Evolutionary conservation across 2,329 filamentous ascomycete genomes (phyloP).

Genomic region (Penicillium sp.): DNA sequence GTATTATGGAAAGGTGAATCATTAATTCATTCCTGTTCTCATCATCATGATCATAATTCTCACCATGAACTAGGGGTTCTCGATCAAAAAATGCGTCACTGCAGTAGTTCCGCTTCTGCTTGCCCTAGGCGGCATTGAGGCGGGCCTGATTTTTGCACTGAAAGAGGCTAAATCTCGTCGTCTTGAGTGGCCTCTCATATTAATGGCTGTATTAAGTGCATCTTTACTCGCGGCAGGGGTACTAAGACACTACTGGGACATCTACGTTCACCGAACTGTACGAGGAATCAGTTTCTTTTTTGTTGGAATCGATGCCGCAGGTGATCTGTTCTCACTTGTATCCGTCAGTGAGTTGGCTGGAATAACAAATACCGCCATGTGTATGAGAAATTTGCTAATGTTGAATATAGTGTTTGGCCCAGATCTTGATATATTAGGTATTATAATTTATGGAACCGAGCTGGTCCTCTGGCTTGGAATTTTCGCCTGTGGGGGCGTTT

Average conservation of each 20-base stretch:
- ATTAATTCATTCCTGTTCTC: not conserved
- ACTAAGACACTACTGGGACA: constrained; percentile 70
- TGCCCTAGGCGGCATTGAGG: constrained; percentile 64
- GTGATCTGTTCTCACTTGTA: constrained; percentile 69
- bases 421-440: constrained; percentile 60
- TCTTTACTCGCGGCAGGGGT: constrained; percentile 68
- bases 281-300: constrained; percentile 74
- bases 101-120: constrained; percentile 57
- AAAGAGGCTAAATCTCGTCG: constrained; percentile 50
- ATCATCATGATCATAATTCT: not conserved
- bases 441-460: constrained; percentile 70
- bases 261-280: constrained; percentile 68
- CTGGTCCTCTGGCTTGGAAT: constrained; percentile 69
- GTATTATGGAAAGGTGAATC: constrained; percentile 52
- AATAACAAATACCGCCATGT: too few species aligned
- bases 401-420: constrained; percentile 25
- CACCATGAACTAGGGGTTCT: constrained; percentile 53
- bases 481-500: constrained; percentile 67
- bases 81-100: constrained; percentile 51
- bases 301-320: constrained; percentile 70
- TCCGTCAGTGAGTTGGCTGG: constrained; percentile 52
- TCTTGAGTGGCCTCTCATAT: constrained; percentile 63
- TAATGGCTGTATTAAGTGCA: constrained; percentile 71
- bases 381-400: constrained; percentile 1
- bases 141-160: constrained; percentile 62